Percentiles rank a stretch among this genome's conserved stretches.
phyloP scores from a whole-genome alignment of 352 stramenopile species.

The Phytophthora idaei region DNA sequence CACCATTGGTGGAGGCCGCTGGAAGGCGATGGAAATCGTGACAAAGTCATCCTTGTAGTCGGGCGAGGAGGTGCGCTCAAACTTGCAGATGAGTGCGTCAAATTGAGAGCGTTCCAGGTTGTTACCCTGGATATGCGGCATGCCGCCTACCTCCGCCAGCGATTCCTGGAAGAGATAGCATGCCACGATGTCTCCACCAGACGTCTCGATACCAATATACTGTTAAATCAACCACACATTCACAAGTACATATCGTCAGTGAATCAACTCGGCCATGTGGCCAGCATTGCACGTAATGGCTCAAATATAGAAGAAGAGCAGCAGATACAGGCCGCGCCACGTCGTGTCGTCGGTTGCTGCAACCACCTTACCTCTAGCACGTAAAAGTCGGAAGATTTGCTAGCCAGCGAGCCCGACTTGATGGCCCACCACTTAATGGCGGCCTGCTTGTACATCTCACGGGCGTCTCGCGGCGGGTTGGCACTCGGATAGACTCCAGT shows the following conservation, averaged over 20 bases:
- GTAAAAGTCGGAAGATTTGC: constrained; percentile 88
- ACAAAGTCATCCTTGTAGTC: constrained; percentile 81
- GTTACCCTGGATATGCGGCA: constrained; percentile 79
- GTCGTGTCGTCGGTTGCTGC: constrained; percentile 9
- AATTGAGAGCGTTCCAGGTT: constrained; percentile 87
- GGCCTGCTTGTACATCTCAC: constrained; percentile 86
- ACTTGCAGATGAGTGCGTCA: constrained; percentile 86
- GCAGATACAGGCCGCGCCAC: constrained; percentile 2
- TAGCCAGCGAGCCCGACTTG: constrained; percentile 78
- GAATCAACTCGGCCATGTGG: constrained; percentile 16
- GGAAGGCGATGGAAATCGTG: constrained; percentile 86
- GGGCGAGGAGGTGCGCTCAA: constrained; percentile 66
- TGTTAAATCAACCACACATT: constrained; percentile 21
- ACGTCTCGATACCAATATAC: constrained; percentile 87
- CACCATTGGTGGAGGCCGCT: constrained; percentile 81
- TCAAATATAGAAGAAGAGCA: constrained; percentile 32
- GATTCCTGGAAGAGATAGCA: constrained; percentile 90
- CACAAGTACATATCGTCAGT: constrained; percentile 32
- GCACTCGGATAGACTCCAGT: constrained; percentile 80
- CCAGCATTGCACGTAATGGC: constrained; percentile 18
- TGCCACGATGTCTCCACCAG: constrained; percentile 74
- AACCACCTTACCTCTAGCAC: constrained; percentile 63
- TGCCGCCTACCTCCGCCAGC: constrained; percentile 79
- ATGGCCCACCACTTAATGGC: constrained; percentile 91
- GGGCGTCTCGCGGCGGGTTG: constrained; percentile 66